Evolutionary conservation across 371 early-diverging fungal species (phyloP).

Genomic region (Lichtheimia hyalospora): DNA sequence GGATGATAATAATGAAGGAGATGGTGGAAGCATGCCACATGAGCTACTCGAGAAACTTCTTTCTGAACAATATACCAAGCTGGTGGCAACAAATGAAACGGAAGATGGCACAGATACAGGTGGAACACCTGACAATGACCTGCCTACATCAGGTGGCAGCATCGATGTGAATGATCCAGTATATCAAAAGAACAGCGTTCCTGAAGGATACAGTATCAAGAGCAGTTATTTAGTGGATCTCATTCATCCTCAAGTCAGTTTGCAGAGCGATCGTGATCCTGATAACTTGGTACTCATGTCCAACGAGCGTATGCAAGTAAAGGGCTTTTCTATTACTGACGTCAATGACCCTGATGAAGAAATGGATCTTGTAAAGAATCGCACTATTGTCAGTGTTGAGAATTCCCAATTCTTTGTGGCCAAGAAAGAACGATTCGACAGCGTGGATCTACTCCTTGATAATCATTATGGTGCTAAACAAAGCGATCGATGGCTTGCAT

Average conservation of each 20-base stretch:
- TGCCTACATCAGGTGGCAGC: background rate
- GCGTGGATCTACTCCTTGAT: conserved; percentile 47
- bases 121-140: background rate
- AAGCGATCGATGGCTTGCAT: conserved; percentile 73
- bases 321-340: conserved; percentile 61
- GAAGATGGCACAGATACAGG: conserved; percentile 26
- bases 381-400: conserved; percentile 74
- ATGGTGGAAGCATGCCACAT: conserved; percentile 45
- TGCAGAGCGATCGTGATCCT: conserved; percentile 49
- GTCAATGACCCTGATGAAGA: conserved; percentile 44
- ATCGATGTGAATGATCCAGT: conserved; percentile 57
- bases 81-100: conserved; percentile 54
- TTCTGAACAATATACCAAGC: conserved; percentile 43
- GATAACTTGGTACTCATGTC: conserved; percentile 60
- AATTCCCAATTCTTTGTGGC: conserved; percentile 83
- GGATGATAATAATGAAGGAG: conserved; percentile 27
- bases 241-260: conserved; percentile 73
- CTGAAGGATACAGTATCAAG: conserved; percentile 52
- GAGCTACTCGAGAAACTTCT: conserved; percentile 57
- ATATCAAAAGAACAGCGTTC: conserved; percentile 42
- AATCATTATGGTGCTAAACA: conserved; percentile 52
- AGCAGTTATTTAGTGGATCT: conserved; percentile 65
- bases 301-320: conserved; percentile 67
- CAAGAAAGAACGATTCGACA: conserved; percentile 62
- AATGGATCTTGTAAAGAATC: conserved; percentile 67